Percentiles rank a stretch among this genome's conserved stretches.
Evolutionary conservation across 2,329 filamentous ascomycete genomes (phyloP).

Genomic region (Aspergillus sp.): DNA sequence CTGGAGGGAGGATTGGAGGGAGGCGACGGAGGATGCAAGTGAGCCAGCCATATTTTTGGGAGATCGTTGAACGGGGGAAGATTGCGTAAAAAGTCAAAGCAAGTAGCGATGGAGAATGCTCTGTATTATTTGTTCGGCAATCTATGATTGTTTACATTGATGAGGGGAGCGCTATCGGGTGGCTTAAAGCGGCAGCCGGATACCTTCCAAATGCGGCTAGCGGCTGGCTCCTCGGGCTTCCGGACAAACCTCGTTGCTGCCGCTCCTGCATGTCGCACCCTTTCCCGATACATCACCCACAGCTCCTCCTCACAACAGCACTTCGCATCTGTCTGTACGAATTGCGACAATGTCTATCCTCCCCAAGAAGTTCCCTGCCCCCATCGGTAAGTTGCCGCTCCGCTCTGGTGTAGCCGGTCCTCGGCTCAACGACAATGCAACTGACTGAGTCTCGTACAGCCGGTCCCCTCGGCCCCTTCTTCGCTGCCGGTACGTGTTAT

Average conservation of each 20-base stretch:
- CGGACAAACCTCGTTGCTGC: constrained; percentile 41
- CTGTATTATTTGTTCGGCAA: background rate
- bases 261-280: constrained; percentile 30
- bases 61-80: background rate
- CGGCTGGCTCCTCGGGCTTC: constrained; percentile 20
- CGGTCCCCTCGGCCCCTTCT: constrained; percentile 90
- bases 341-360: constrained; percentile 70
- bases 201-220: constrained; percentile 26
- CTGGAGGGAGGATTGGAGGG: constrained; percentile 60
- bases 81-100: background rate
- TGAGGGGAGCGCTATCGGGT: constrained; percentile 18
- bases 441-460: constrained; percentile 56
- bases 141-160: constrained; percentile 24
- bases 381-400: constrained; percentile 63
- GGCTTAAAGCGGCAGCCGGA: constrained; percentile 30
- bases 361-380: constrained; percentile 80
- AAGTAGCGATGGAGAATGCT: background rate
- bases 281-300: constrained; percentile 29
- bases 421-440: constrained; percentile 18
- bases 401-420: background rate
- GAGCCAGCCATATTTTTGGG: constrained; percentile 41
- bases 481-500: constrained; percentile 76
- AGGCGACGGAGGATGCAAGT: constrained; percentile 61
- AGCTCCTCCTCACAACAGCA: constrained; percentile 23
- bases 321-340: constrained; percentile 29